phyloP scores from a whole-genome alignment of 169 alveolate species.

The Plasmodium reichenowi region DNA sequence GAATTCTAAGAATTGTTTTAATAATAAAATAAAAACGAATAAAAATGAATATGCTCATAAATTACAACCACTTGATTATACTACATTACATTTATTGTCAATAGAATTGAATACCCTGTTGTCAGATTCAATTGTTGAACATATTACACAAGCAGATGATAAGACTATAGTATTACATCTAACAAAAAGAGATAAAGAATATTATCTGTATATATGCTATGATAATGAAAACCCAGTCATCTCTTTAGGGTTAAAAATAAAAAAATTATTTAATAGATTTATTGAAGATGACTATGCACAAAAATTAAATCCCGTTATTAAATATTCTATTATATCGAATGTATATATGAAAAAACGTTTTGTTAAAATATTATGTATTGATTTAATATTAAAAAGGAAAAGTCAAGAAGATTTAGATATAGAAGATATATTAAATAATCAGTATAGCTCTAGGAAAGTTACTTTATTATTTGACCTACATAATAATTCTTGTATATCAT shows the following conservation, averaged over 20 bases:
- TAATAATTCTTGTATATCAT: slow-evolving; percentile 67
- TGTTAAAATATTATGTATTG: slow-evolving; percentile 71
- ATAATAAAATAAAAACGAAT: slow-evolving; percentile 21
- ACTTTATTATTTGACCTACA: slow-evolving; percentile 69
- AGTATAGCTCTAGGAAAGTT: slow-evolving; percentile 37
- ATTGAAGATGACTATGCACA: slow-evolving; percentile 75
- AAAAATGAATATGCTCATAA: slow-evolving; percentile 1
- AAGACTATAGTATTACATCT: slow-evolving; percentile 66
- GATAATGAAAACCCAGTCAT: slow-evolving; percentile 72
- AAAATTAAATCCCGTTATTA: slow-evolving; percentile 69
- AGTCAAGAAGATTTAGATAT: slow-evolving; percentile 59
- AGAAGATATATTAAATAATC: slow-evolving; percentile 35
- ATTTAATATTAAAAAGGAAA: slow-evolving; percentile 66
- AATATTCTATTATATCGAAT: slow-evolving; percentile 64
- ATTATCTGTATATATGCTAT: slow-evolving; percentile 59
- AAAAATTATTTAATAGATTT: slow-evolving; percentile 64
- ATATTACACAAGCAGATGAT: slow-evolving; percentile 58
- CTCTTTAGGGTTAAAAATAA: slow-evolving; percentile 67
- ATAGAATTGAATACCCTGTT: slow-evolving; percentile 44
- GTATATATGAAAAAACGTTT: slow-evolving; percentile 55
- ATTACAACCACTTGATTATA: slow-evolving; percentile 50
- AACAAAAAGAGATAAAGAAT: slow-evolving; percentile 43
- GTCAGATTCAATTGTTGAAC: slow-evolving; percentile 59
- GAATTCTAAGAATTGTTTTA: slow-evolving; percentile 56
- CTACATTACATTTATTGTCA: slow-evolving; percentile 54